Conservation (phyloP, 2,329 filamentous ascomycete genomes). For the Venturia effusa region DNA sequence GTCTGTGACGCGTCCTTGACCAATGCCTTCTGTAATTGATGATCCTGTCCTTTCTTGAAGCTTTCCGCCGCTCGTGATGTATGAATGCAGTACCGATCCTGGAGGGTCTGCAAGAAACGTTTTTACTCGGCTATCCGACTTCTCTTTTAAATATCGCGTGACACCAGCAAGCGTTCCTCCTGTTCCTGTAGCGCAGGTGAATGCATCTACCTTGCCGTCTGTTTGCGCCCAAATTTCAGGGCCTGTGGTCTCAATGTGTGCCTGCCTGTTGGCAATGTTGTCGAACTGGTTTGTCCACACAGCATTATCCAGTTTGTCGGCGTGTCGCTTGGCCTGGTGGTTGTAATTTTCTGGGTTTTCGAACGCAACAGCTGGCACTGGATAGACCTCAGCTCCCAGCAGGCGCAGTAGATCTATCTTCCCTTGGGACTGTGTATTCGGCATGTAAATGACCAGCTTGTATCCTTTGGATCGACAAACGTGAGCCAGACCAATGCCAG, state of each 20-base stretch:
- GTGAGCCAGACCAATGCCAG: conserved; percentile 92
- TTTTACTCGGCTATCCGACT: conserved; percentile 67
- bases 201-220: conserved; percentile 73
- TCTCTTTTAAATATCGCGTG: conserved; percentile 80
- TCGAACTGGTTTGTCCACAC: conserved; percentile 99
- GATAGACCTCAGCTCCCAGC: conserved; percentile 88
- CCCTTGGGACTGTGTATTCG: conserved; percentile 93
- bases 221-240: conserved; percentile 98
- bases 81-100: conserved; percentile 84
- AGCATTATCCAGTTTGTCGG: conserved; percentile 73
- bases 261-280: conserved; percentile 84
- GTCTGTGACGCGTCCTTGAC: conserved; percentile 91
- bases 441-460: conserved; percentile 98
- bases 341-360: conserved; percentile 97
- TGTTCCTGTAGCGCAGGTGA: conserved; percentile 90
- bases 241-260: conserved; percentile 92
- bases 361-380: conserved; percentile 89
- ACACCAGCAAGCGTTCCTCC: conserved; percentile 83
- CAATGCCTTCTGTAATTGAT: conserved; percentile 95
- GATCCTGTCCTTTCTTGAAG: conserved; percentile 71
- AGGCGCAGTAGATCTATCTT: conserved; percentile 90
- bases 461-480: conserved; percentile 90
- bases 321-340: conserved; percentile 84
- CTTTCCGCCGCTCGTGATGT: conserved; percentile 75
- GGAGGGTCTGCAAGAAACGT: conserved; percentile 88